phyloP scores from a whole-genome alignment of 2,329 filamentous ascomycete species.

The Ceratocystis diversiconidia region DNA sequence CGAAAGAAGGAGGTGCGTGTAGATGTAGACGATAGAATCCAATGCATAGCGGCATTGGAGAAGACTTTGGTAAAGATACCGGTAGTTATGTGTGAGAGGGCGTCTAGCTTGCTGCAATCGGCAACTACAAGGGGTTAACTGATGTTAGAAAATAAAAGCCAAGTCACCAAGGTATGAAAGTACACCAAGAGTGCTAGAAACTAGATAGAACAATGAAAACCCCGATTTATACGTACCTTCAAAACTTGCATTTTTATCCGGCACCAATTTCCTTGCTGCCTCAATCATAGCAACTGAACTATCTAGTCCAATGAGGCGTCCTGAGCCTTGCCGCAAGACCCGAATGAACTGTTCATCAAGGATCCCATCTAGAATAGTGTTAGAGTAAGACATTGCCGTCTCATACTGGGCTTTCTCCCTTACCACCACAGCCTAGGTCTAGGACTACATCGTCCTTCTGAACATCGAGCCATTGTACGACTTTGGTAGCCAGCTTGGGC shows the following conservation, averaged over 20 bases:
- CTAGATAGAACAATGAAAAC: no score
- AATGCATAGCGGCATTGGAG: conserved; percentile 53
- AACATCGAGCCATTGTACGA: conserved; percentile 44
- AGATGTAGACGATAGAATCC: conserved; percentile 39
- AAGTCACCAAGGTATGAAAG: no score
- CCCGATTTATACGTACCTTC: conserved; percentile 25
- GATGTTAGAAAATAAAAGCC: background rate
- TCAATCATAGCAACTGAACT: conserved; percentile 45
- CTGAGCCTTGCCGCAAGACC: conserved; percentile 32
- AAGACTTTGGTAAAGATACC: conserved; percentile 41
- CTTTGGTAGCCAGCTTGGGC: conserved; percentile 44
- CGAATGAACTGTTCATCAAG: conserved; percentile 41
- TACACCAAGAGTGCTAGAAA: background rate
- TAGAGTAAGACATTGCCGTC: background rate
- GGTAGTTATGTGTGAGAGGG: background rate
- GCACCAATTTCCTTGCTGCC: conserved; percentile 32
- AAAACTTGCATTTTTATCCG: conserved; percentile 30
- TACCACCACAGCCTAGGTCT: conserved; percentile 51
- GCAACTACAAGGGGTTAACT: background rate
- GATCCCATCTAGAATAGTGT: conserved; percentile 35
- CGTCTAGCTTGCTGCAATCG: conserved; percentile 9
- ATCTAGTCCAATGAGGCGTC: conserved; percentile 43
- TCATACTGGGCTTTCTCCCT: background rate
- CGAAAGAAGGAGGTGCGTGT: conserved; percentile 39
- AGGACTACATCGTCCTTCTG: conserved; percentile 44